Evolutionary conservation across 2,329 filamentous ascomycete genomes (phyloP), one percentile per base, ranked within the genome.

Genomic region (Penicillium palitans): DNA sequence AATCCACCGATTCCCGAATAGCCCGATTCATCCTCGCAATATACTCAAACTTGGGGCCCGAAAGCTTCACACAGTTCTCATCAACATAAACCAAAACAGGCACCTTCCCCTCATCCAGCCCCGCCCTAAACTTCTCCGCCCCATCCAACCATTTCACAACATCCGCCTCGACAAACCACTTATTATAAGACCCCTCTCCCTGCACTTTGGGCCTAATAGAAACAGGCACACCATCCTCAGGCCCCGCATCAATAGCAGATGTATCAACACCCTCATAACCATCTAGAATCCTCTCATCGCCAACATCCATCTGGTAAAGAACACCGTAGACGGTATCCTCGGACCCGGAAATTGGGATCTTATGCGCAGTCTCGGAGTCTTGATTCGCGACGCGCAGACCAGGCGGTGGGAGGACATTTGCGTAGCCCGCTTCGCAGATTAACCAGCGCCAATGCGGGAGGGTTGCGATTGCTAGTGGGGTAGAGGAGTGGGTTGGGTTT

Each of bases 21-120:
- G 68, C 76, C 33, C 76, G 68, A 59, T 78, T 78, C 76, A 78
- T 78, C 52, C 76, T 61, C 3, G 66, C 70, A 39, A 78, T 71
- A 62, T 79, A 79, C 64, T 78, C 75, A 8, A 64, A 59, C 39
- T 69, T 75, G 2, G 77, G 75, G 33, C 60, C 53, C 0, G 69
- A 72, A 17, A 71, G 56, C 17, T 50, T 42, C 13, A 76, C 71
- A 33, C 73, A 68, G 53, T 70, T 52, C 62, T 79, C 76, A 68
- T 79, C 76, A 10, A 79, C 71, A 68, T 79, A 79, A 19, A 78
- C 73, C 57, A 78, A 61, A 10, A 70, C 73, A 10, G 60, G 66
- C 55, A 72, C 60, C 33, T 62, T 52, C 21, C 33, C 44, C 8
- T 60, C 59, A 29, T 29, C 37, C 33, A 35, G 45, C 45, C 58